These are phyloP conservation scores for Primulina tabacum DNA, from an alignment of 257 asterid genomes.

Conservation along the genomic window DNA sequence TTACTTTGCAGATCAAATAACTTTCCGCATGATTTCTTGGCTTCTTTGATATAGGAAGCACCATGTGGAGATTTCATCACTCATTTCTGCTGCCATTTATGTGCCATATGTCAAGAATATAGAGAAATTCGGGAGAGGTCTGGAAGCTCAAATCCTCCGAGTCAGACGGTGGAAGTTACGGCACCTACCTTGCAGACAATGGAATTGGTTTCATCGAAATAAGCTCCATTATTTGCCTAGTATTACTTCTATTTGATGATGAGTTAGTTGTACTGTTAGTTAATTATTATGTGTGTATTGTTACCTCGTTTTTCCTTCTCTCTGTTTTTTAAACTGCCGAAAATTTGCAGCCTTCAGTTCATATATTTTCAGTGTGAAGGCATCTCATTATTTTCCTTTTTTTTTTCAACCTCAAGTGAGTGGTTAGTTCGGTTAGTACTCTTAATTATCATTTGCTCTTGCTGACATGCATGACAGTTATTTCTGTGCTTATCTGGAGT, in stretches of 20 bases:
- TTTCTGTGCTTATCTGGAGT: not conserved
- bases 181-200: conserved; percentile 77
- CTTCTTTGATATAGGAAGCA: conserved; percentile 57
- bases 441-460: not conserved
- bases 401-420: not conserved
- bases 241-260: conserved; percentile 3
- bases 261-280: conserved; percentile 4
- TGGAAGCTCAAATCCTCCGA: conserved; percentile 34
- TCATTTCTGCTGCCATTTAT: conserved; percentile 83
- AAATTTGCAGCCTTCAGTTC: not conserved
- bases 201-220: conserved; percentile 51
- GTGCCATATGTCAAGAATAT: conserved; percentile 91
- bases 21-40: not conserved
- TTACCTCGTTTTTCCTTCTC: not conserved
- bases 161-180: conserved; percentile 50
- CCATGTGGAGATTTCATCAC: conserved; percentile 89
- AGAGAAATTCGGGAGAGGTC: conserved; percentile 81
- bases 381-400: not conserved
- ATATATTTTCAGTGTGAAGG: not conserved
- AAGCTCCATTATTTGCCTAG: conserved; percentile 20
- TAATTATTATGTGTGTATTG: not conserved
- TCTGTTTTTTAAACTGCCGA: not conserved
- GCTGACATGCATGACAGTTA: not conserved
- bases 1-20: not conserved
- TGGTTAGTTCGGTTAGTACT: not conserved